Conservation (phyloP, 306 rosid species). For the Datisca glomerata region DNA sequence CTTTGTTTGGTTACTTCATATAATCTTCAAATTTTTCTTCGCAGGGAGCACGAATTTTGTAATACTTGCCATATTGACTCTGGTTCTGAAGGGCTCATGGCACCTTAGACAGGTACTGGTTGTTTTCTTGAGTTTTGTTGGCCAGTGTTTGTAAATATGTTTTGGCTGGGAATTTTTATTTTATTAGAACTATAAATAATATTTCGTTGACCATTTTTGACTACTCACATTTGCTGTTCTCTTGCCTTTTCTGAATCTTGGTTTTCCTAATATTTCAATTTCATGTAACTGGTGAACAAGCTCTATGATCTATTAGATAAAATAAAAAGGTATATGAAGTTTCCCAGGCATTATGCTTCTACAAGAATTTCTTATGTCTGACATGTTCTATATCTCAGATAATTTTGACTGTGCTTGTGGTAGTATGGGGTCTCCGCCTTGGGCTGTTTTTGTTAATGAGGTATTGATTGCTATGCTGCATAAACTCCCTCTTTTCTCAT, state of each 20-base stretch:
- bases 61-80: conserved; percentile 62
- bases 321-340: no score
- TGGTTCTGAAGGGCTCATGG: conserved; percentile 61
- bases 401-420: conserved; percentile 59
- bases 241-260: no score
- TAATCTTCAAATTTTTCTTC: conserved; percentile 1
- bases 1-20: conserved; percentile 1
- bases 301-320: no score
- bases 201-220: no score
- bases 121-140: background rate
- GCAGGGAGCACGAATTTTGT: conserved; percentile 90
- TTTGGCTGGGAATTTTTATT: background rate
- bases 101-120: conserved; percentile 71
- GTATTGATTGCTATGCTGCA: conserved; percentile 15
- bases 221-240: no score
- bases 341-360: no score
- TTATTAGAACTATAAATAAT: no score
- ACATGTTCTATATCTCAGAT: conserved; percentile 48
- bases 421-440: conserved; percentile 85
- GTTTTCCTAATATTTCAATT: no score
- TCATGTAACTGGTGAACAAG: no score
- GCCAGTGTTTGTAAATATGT: background rate
- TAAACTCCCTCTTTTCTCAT: background rate
- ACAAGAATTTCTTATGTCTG: no score
- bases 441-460: conserved; percentile 62